Evolutionary conservation across 805 yeast genomes (phyloP).

Genomic region (Lipomyces yamadae): DNA sequence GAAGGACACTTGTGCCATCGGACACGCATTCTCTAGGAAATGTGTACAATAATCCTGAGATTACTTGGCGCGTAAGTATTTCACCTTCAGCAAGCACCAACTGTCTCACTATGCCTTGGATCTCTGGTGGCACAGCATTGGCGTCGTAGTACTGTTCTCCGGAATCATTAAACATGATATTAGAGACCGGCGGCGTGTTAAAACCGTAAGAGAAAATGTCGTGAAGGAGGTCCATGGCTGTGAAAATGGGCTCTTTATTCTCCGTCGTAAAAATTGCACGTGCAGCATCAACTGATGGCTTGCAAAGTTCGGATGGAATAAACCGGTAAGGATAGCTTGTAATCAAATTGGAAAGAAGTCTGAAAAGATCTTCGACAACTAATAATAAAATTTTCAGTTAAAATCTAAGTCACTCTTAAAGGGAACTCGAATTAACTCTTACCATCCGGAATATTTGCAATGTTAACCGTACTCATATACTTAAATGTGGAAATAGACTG

Average conservation of each 20-base stretch:
- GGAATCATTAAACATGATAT: constrained; percentile 48
- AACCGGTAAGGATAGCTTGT: constrained; percentile 71
- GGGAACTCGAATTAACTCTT: background rate
- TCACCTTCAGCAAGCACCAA: constrained; percentile 63
- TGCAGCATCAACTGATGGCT: constrained; percentile 62
- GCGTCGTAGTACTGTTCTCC: constrained; percentile 25
- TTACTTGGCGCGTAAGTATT: constrained; percentile 55
- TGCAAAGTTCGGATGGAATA: constrained; percentile 49
- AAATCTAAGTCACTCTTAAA: no score
- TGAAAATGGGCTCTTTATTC: constrained; percentile 71
- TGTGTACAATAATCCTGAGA: constrained; percentile 70
- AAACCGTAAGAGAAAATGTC: constrained; percentile 88
- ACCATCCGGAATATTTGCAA: constrained; percentile 58
- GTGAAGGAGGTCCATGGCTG: constrained; percentile 74
- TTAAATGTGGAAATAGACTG: constrained; percentile 66
- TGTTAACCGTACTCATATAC: constrained; percentile 44
- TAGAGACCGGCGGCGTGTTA: constrained; percentile 76
- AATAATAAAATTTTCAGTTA: background rate
- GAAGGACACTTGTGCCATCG: constrained; percentile 76
- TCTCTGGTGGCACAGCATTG: constrained; percentile 60
- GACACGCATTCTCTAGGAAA: constrained; percentile 71
- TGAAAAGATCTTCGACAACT: constrained; percentile 80
- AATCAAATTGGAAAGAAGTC: constrained; percentile 75
- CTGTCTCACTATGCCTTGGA: constrained; percentile 55
- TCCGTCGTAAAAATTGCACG: constrained; percentile 59